Percentiles rank a stretch among this genome's conserved stretches.
These are phyloP conservation scores for Gracilaria gracilis DNA, from an alignment of 23 red algal species.

Conservation along the genomic window DNA sequence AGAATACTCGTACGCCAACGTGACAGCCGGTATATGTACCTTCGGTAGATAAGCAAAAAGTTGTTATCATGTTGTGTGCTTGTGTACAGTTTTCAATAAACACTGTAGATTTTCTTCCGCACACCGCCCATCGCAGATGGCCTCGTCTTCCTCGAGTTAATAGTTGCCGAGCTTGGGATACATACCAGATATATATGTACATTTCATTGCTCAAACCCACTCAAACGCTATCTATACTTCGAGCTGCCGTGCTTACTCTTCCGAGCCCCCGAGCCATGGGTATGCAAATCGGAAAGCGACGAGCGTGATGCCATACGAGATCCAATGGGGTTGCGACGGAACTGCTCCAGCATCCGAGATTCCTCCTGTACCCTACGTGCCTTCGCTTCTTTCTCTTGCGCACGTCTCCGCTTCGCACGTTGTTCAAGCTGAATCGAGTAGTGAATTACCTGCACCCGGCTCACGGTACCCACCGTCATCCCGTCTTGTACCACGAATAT, in stretches of 20 bases:
- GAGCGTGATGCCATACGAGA: constrained; percentile 15
- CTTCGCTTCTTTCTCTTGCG: neutral
- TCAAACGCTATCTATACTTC: neutral
- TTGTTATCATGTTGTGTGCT: neutral
- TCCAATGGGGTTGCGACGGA: constrained; percentile 20
- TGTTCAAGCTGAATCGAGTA: constrained; percentile 59
- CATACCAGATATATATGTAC: neutral
- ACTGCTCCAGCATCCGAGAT: constrained; percentile 17
- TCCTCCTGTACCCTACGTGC: constrained; percentile 1
- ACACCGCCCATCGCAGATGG: neutral
- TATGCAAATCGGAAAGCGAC: constrained; percentile 4
- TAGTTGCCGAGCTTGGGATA: neutral
- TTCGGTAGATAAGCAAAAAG: constrained; percentile 9
- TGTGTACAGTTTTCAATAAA: neutral
- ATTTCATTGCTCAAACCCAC: neutral
- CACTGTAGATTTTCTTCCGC: neutral
- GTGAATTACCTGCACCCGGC: constrained; percentile 60
- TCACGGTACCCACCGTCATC: constrained; percentile 58
- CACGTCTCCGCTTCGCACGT: constrained; percentile 42
- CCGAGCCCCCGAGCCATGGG: neutral
- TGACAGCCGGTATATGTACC: neutral
- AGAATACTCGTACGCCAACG: neutral
- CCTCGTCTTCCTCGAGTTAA: neutral
- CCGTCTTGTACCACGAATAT: constrained; percentile 73
- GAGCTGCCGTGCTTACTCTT: neutral